Evolutionary conservation across 2,329 filamentous ascomycete species (phyloP), one percentile per base, ranked within the genome.

Genomic region (Furcasterigmium furcatum): DNA sequence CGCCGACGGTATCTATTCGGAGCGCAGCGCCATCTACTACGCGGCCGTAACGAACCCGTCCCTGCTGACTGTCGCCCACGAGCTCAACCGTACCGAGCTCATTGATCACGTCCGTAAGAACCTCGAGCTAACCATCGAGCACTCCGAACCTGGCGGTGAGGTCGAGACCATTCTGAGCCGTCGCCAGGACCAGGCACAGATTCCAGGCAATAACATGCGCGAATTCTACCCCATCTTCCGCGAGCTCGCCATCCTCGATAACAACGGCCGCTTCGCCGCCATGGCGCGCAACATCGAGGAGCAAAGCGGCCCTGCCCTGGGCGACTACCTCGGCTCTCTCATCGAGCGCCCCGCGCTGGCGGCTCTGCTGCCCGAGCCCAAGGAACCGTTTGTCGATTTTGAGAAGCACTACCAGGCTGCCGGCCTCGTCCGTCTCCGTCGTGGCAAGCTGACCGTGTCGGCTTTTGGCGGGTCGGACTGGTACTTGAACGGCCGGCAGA

Each of bases 1-100:
- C 44, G 32, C 41, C n/a, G 52, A 54, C 38, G 52, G 52, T 30
- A 52, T 54, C 44, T 52, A 54, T 46, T 52, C 49, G 19, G 52
- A 54, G 46, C 52, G 52, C 39, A 47, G 44, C 34, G 32, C 47
- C 34, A 52, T 41, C 44, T 54, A 54, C 50, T 54, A 52, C 44
- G 39, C 49, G 5, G 52, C 47, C 19, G 52, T 54, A 3, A 38
- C 52, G 4, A 54, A 54, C 40, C 52, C 52, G 4, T 50, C 47
- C 5, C 49, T 54, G 4, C 50, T 54, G 34, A 50, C 44, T 20
- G 43, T 54, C 18, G 47, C 50, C 14, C 44, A 46, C 44, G 52
- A 54, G 40, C 49, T 54, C 34, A 49, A 47, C 43, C 32, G 41
- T 25, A 42, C 52, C 10, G 46, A 50, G 24, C 47, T 54, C 9